Percentiles rank a stretch among this genome's conserved stretches.
phyloP scores from a whole-genome alignment of 2,329 filamentous ascomycete species.

The Calycina herbarum region DNA sequence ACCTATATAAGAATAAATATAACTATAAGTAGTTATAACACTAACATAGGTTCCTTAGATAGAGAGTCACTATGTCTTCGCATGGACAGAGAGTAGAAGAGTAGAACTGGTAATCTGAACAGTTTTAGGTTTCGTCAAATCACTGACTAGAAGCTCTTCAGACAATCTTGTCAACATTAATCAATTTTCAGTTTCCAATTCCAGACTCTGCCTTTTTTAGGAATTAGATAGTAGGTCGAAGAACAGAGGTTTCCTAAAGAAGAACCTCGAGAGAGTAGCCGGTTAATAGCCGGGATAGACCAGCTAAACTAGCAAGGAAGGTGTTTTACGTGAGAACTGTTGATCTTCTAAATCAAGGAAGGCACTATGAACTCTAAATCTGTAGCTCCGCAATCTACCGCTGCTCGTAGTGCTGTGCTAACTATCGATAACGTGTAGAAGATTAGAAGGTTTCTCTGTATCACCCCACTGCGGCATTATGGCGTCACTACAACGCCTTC shows the following conservation, averaged over 20 bases:
- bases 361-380: no score
- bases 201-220: not conserved
- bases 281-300: not conserved
- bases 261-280: not conserved
- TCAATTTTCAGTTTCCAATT: not conserved
- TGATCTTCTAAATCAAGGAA: no score
- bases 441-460: not conserved
- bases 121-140: no score
- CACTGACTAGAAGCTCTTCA: not conserved
- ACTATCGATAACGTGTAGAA: not conserved
- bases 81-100: no score
- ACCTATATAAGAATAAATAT: no score
- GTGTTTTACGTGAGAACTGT: not conserved
- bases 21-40: no score
- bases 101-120: no score
- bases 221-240: not conserved
- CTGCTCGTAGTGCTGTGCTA: no score
- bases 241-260: not conserved
- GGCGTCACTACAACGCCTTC: not conserved
- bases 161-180: not conserved
- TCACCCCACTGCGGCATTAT: not conserved
- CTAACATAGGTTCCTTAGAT: no score
- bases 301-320: not conserved
- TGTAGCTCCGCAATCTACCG: no score
- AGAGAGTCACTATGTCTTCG: no score